Percentiles rank a stretch among this genome's conserved stretches.
Evolutionary conservation across 768 basidiomycete species (phyloP).

Genomic region (Mycena indigotica): DNA sequence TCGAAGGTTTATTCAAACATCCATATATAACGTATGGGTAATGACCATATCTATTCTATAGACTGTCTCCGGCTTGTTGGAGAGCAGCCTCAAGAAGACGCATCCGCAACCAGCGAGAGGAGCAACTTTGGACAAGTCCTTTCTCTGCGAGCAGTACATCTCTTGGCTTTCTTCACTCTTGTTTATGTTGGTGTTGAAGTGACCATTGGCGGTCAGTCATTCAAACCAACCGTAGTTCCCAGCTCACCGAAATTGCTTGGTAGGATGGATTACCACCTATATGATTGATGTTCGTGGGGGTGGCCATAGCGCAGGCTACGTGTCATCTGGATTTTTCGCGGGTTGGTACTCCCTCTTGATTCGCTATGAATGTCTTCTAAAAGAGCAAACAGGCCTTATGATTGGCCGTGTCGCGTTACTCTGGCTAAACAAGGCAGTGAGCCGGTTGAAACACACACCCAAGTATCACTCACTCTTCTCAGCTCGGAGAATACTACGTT

Average conservation of each 20-base stretch:
- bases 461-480: neutral
- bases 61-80: slow-evolving; percentile 22
- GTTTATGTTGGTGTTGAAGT: slow-evolving; percentile 54
- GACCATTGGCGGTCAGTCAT: slow-evolving; percentile 43
- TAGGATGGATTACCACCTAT: slow-evolving; percentile 52
- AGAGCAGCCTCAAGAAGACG: slow-evolving; percentile 31
- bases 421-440: slow-evolving; percentile 40
- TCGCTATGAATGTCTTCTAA: neutral
- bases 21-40: neutral
- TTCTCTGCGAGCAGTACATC: slow-evolving; percentile 41
- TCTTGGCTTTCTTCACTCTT: slow-evolving; percentile 44
- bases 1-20: slow-evolving; percentile 29
- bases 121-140: slow-evolving; percentile 52
- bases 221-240: neutral
- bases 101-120: slow-evolving; percentile 15
- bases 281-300: slow-evolving; percentile 42
- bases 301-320: slow-evolving; percentile 45
- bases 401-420: slow-evolving; percentile 40
- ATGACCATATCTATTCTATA: neutral
- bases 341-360: slow-evolving; percentile 27
- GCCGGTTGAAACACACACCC: neutral
- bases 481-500: slow-evolving; percentile 41
- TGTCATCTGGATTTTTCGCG: slow-evolving; percentile 46
- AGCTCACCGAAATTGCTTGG: neutral
- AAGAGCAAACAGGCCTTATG: slow-evolving; percentile 36